Evolutionary conservation across 371 early-diverging fungal genomes (phyloP), one percentile per base, ranked within the genome.

Genomic region (Saksenaea oblongispora): DNA sequence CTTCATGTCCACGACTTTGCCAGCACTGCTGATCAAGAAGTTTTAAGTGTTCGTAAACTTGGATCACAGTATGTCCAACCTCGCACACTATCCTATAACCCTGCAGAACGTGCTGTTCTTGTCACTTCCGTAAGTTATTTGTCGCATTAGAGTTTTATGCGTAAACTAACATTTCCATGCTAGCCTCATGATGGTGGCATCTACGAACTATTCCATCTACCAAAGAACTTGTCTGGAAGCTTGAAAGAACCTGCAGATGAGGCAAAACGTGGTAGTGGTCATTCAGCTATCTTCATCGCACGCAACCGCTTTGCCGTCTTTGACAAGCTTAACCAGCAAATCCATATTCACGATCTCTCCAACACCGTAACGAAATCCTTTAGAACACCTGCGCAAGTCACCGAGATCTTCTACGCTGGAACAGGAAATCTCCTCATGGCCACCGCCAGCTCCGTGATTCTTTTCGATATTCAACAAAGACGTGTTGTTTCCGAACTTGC

Each of bases 221-320:
- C 96, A 34, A 87, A 86, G 67, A 89, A 92, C 51, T 69, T 84
- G 57, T 79, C 71, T 41, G 91, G 91, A 13, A 90, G 88, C 36
- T 73, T 83, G 0, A 84, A 87, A 13, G 90, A 91, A 60, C 81
- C 84, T 0, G 68, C 86, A 1, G 82, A 80, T 39, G 88, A 91
- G 22, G 75, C 85, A 15, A 91, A 90, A 73, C 88, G 91, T 44
- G 95, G 93, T 2, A 60, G 79, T 0, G 97, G 95, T 0, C 80
- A 87, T 28, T 84, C 93, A 24, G 96, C 95, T 34, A 84, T 97
- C 39, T 98, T 94, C 80, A 93, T 95, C 63, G 95, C 95, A 17
- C 92, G 98, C 63, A 97, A 96, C 71, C 90, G 97, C 15, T 96
- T 95, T 83, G 97, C 95, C 18, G 95, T 95, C 5, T 83, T 97